Percentiles rank a stretch among this genome's conserved stretches.
Conservation (phyloP, 1,139 yeast genomes). For the Kluyveromyces sp. region DNA sequence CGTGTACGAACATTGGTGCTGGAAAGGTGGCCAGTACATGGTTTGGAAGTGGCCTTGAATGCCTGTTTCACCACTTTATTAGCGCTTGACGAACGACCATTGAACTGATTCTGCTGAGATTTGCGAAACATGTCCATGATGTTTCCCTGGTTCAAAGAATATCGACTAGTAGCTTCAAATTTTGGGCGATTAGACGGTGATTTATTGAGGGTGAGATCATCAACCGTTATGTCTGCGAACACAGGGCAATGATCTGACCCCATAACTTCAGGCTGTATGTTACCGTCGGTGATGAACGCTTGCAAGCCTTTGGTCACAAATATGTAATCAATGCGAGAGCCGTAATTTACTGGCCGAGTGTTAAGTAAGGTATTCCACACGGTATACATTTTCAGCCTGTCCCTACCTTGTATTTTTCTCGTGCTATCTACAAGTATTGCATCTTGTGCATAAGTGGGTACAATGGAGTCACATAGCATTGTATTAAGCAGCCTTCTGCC, state of each 20-base stretch:
- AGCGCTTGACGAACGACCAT: background rate
- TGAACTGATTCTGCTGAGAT: slow-evolving; percentile 5
- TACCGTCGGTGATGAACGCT: slow-evolving; percentile 39
- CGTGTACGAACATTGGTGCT: background rate
- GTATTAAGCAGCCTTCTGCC: slow-evolving; percentile 42
- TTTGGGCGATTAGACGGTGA: slow-evolving; percentile 26
- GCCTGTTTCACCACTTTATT: background rate
- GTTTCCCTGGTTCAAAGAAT: slow-evolving; percentile 46
- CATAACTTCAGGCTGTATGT: slow-evolving; percentile 59
- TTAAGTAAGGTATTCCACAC: slow-evolving; percentile 85
- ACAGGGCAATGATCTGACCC: slow-evolving; percentile 98
- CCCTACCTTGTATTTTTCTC: slow-evolving; percentile 46
- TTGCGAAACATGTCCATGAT: slow-evolving; percentile 46
- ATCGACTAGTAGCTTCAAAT: slow-evolving; percentile 53
- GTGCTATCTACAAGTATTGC: slow-evolving; percentile 57
- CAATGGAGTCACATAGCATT: slow-evolving; percentile 29
- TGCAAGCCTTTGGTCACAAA: slow-evolving; percentile 40
- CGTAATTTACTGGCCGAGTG: slow-evolving; percentile 76
- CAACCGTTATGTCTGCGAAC: slow-evolving; percentile 46
- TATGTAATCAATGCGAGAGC: slow-evolving; percentile 81
- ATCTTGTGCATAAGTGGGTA: slow-evolving; percentile 29
- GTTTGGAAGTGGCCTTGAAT: background rate
- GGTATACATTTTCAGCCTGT: slow-evolving; percentile 64
- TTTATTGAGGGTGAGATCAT: background rate
- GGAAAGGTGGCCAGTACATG: no score